Evolutionary conservation across 2,329 filamentous ascomycete genomes (phyloP).

Genomic region (Didymella pomorum): DNA sequence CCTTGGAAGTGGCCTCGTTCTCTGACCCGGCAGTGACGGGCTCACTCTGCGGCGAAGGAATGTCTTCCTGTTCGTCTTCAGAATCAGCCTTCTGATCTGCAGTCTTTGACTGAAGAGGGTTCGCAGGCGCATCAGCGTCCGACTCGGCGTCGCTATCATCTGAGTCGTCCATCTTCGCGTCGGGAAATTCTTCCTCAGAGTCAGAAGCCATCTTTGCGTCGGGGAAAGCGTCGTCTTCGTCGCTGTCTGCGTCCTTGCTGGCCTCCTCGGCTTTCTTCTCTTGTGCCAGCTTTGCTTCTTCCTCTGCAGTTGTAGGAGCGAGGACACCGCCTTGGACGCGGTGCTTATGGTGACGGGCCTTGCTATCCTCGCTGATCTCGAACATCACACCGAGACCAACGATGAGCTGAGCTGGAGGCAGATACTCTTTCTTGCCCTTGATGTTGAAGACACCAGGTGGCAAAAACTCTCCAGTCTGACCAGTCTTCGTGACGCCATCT

Average conservation of each 20-base stretch:
- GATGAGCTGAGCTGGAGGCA: slow-evolving; percentile 86
- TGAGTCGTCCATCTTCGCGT: slow-evolving; percentile 48
- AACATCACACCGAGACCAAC: slow-evolving; percentile 90
- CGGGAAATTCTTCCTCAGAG: slow-evolving; percentile 57
- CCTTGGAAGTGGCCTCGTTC: slow-evolving; percentile 12
- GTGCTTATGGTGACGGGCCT: slow-evolving; percentile 80
- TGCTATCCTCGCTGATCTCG: slow-evolving; percentile 86
- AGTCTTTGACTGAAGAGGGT: slow-evolving; percentile 51
- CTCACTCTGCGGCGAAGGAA: slow-evolving; percentile 21
- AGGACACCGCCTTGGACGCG: slow-evolving; percentile 59
- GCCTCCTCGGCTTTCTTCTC: slow-evolving; percentile 28
- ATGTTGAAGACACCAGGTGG: slow-evolving; percentile 81
- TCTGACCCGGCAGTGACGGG: slow-evolving; percentile 3
- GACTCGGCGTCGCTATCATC: slow-evolving; percentile 51
- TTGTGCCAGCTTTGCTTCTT: slow-evolving; percentile 27
- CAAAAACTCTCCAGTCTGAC: slow-evolving; percentile 80
- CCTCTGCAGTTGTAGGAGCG: slow-evolving; percentile 31
- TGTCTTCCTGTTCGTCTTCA: slow-evolving; percentile 33
- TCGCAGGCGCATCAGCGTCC: slow-evolving; percentile 41
- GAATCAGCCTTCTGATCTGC: slow-evolving; percentile 25
- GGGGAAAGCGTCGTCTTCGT: slow-evolving; percentile 57
- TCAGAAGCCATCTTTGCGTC: slow-evolving; percentile 52
- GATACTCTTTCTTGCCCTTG: slow-evolving; percentile 85
- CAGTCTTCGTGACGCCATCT: slow-evolving; percentile 88
- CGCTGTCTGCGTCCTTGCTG: slow-evolving; percentile 38